Evolutionary conservation across 116 monocot genomes (phyloP), one percentile per base, ranked within the genome.

Genomic region (Dioscorea cayenensis): DNA sequence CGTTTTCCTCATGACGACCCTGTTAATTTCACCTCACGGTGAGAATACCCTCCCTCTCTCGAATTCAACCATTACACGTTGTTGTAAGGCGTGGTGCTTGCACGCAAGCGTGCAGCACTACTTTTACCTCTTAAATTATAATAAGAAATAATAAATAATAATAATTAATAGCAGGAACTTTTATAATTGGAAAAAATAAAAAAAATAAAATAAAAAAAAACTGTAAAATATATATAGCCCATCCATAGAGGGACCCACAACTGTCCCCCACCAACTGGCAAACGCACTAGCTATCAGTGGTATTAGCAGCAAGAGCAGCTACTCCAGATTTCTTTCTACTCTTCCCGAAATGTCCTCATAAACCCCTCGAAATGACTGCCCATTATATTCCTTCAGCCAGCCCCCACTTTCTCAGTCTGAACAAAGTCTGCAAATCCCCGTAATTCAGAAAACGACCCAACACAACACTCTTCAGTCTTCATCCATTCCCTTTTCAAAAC

Each of bases 231-330:
- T 52, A 32, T 55, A 16, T 55, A 2, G 18, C 55, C 55, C 8
- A 55, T 55, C 16, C 55, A n/a, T 5, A 16, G 55, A 43, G 43
- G 43, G 43, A 43, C 55, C 55, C 55, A 16, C 55, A 55, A 1
- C 55, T 55, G 55, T 55, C 55, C 55, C 55, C 55, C 55, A 55
- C 55, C 55, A 55, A 55, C 55, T 55, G 55, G 55, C 55, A 55
- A 16, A n/a, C 55, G 19, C 55, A 55, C 55, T 55, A 55, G 55
- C 55, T 16, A 12, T 12, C 43, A 43, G 43, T 43, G 43, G 7
- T 43, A 43, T 7, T 43, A 43, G 43, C 43, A 43, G 43, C 43
- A 7, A 12, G 7, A 43, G 43, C 43, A 43, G 43, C 43, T 10
- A 0, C 43, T 43, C 43, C 43, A 43, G 43, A 43, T 10, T 43